Conservation (phyloP, 805 yeast species). For the Yarrowia phangngaensis region DNA sequence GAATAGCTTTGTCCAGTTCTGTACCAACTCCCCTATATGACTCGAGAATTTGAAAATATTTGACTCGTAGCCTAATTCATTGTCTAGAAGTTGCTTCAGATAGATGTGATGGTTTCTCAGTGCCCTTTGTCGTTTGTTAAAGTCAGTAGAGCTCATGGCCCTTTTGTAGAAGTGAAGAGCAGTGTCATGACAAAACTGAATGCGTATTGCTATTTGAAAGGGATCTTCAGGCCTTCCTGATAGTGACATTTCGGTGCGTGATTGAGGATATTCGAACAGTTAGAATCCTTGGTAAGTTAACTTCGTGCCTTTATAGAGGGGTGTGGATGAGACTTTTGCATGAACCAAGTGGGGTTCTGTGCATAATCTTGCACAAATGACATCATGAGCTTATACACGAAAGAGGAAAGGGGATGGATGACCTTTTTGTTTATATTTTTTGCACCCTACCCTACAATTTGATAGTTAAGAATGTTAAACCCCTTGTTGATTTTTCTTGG, state of each 20-base stretch:
- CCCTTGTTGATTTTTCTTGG: too few species aligned
- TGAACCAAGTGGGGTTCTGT: constrained; percentile 20
- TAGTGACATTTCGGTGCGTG: constrained; percentile 11
- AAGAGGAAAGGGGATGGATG: too few species aligned
- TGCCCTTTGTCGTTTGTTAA: constrained; percentile 15
- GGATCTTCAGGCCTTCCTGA: constrained; percentile 21
- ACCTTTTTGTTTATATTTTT: too few species aligned
- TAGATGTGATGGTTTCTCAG: constrained; percentile 18
- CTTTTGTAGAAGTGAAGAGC: constrained; percentile 6
- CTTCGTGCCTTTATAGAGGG: too few species aligned
- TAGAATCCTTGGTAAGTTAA: too few species aligned
- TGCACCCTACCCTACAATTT: too few species aligned
- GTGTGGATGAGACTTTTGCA: too few species aligned
- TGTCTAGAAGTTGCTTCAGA: constrained; percentile 14
- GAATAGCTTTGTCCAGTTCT: constrained; percentile 2
- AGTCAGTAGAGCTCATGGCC: constrained; percentile 13
- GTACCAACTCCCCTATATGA: constrained; percentile 10
- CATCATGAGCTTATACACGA: not conserved
- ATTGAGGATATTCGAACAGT: too few species aligned
- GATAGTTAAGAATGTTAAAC: too few species aligned
- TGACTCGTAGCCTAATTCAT: constrained; percentile 8
- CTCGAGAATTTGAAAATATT: constrained; percentile 11
- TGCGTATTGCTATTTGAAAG: constrained; percentile 11
- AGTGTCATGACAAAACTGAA: constrained; percentile 15
- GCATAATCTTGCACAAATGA: constrained; percentile 21